Conservation (phyloP, 257 asterid species). For the Fraxinus excelsior region DNA sequence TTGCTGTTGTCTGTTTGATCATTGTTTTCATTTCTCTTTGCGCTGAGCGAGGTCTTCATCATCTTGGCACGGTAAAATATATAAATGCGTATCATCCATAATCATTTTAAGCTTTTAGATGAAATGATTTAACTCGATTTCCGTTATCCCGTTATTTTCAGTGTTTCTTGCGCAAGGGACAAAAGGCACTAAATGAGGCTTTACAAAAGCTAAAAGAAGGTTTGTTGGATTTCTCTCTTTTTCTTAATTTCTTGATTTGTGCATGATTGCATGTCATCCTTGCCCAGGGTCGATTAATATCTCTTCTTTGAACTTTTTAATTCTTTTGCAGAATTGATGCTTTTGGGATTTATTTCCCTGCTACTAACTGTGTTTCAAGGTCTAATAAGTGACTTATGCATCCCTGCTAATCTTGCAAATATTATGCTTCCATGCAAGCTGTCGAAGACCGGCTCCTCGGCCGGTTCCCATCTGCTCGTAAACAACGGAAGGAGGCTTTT, state of each 20-base stretch:
- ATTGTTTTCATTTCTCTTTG: slow-evolving; percentile 68
- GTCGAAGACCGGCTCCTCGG: neutral
- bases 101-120: neutral
- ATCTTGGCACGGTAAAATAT: slow-evolving; percentile 67
- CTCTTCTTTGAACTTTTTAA: neutral
- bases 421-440: slow-evolving; percentile 80
- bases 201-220: slow-evolving; percentile 85
- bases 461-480: slow-evolving; percentile 8
- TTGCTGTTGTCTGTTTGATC: slow-evolving; percentile 70
- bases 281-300: neutral
- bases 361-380: slow-evolving; percentile 74
- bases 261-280: neutral
- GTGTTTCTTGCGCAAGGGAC: slow-evolving; percentile 55
- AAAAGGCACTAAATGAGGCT: slow-evolving; percentile 60
- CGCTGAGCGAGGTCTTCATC: slow-evolving; percentile 73
- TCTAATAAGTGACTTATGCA: slow-evolving; percentile 54
- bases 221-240: slow-evolving; percentile 8
- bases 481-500: slow-evolving; percentile 46
- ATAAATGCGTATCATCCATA: neutral
- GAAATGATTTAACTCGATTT: neutral
- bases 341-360: slow-evolving; percentile 86
- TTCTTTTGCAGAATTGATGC: slow-evolving; percentile 77
- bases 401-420: slow-evolving; percentile 50
- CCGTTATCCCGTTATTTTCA: slow-evolving; percentile 21
- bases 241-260: neutral